Base-by-base conservation (phyloP, 495 filamentous ascomycete genomes). In the Xylaria acuta region DNA sequence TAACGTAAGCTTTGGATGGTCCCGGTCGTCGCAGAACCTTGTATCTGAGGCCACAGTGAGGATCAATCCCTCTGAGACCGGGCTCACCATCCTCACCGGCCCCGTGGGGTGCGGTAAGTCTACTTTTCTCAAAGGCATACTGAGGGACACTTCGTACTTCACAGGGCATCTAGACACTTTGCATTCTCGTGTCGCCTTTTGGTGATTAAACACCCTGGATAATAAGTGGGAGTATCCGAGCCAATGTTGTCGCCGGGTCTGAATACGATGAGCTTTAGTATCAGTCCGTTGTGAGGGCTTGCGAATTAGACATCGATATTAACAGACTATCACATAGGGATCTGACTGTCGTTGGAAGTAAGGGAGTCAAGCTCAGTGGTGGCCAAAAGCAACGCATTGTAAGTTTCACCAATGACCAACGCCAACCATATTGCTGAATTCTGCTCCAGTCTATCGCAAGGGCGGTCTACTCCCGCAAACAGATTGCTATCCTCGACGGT, bases 361-460 rank as follows among this genome's bases (percentile, higher is more conserved):
- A 87, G 72, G 89, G 88, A 2, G 80, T 88, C 59, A 81, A 82
- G 12, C 82, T 91, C 11, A 88, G 86, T 75, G 88, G 88, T 18
- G 89, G 89, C 1, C 89, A 91, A 69, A 86, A 84, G 67, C 88
- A 90, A 71, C 80, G 88, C 18, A 81, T 90, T 70, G 84, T 82
- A 69, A 51, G 75, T 71, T 34, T 11, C 43, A 32, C 6, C 11
- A 58, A n/a, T 25, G 30, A 32, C 38, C 9, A 34, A 20, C 22
- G 14, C 43, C 20, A 8, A 9, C 25, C 22, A n/a, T 16, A 36
- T 59, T 4, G 11, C 38, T 47, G 22, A 58, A 12, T 6, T 59
- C 12, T 34, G 14, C 9, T 20, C 22, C 18, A 69, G 51, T 69
- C 53, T 45, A 36, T 83, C 27, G 80, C 80, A 5, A 51, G 79